These are phyloP conservation scores for Zymoseptoria tritici DNA, from an alignment of 2,329 filamentous ascomycete genomes.

Conservation along the genomic window DNA sequence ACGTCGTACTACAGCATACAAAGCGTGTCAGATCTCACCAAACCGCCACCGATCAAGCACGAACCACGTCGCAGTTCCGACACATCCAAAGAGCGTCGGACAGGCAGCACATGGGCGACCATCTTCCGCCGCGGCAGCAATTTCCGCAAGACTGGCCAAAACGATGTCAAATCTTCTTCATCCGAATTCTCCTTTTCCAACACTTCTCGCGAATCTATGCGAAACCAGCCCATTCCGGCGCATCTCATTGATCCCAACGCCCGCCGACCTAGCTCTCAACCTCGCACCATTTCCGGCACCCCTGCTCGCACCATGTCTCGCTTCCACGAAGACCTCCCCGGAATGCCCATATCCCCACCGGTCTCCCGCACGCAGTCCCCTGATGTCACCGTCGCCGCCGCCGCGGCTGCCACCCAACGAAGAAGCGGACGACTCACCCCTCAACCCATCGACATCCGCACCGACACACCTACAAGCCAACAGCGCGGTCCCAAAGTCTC, in stretches of 20 bases:
- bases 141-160: conserved; percentile 36
- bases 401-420: conserved; percentile 35
- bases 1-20: conserved; percentile 6
- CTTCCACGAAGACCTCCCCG: conserved; percentile 86
- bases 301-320: conserved; percentile 80
- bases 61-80: conserved; percentile 30
- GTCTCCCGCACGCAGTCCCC: conserved; percentile 75
- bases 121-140: conserved; percentile 61
- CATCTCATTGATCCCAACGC: conserved; percentile 37
- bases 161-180: conserved; percentile 44
- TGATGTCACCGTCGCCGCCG: conserved; percentile 48
- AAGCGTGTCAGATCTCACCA: conserved; percentile 15
- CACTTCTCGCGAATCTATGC: conserved; percentile 81
- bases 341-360: conserved; percentile 71
- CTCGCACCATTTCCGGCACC: conserved; percentile 45
- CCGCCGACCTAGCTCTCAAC: conserved; percentile 28
- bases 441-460: conserved; percentile 14
- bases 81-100: conserved; percentile 41
- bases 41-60: conserved; percentile 27
- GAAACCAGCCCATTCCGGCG: conserved; percentile 46
- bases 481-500: conserved; percentile 45
- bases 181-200: conserved; percentile 75
- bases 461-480: conserved; percentile 34
- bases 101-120: conserved; percentile 53
- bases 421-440: conserved; percentile 27